Evolutionary conservation across 257 asterid genomes (phyloP).

Genomic region (Eustoma russellianum): DNA sequence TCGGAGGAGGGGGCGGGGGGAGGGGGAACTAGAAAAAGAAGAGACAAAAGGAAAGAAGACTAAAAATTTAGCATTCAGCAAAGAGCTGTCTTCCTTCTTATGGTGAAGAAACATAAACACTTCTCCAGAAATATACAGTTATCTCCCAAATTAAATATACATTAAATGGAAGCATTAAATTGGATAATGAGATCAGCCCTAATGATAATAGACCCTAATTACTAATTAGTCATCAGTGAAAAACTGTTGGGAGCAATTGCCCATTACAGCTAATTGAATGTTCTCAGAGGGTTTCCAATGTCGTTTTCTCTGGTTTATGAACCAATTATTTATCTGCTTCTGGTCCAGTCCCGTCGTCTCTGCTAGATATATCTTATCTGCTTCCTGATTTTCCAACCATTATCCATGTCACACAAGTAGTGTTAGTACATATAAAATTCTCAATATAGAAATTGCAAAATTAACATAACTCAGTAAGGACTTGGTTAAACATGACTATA

Average conservation of each 20-base stretch:
- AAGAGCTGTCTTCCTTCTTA: no score
- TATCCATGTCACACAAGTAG: not conserved
- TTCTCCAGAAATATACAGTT: no score
- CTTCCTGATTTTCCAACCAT: constrained; percentile 38
- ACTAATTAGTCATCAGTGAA: constrained; percentile 36
- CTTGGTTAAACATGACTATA: no score
- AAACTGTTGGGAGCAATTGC: constrained; percentile 52
- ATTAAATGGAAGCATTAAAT: not conserved
- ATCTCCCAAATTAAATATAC: not conserved
- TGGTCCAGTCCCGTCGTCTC: constrained; percentile 80
- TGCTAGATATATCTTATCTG: constrained; percentile 60
- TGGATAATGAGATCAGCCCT: not conserved
- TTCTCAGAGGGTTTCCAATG: constrained; percentile 95
- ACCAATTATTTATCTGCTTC: constrained; percentile 96
- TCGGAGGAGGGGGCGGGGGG: no score
- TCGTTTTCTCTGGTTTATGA: constrained; percentile 88
- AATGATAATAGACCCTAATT: no score
- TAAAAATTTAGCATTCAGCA: no score
- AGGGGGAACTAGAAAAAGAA: no score
- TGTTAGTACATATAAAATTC: no score
- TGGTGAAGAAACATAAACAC: no score
- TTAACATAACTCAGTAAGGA: no score
- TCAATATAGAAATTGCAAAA: not conserved
- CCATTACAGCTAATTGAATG: constrained; percentile 87
- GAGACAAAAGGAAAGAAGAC: no score